These are phyloP conservation scores for Aspergillus sp. DNA, from an alignment of 2,329 filamentous ascomycete genomes.

Conservation along the genomic window DNA sequence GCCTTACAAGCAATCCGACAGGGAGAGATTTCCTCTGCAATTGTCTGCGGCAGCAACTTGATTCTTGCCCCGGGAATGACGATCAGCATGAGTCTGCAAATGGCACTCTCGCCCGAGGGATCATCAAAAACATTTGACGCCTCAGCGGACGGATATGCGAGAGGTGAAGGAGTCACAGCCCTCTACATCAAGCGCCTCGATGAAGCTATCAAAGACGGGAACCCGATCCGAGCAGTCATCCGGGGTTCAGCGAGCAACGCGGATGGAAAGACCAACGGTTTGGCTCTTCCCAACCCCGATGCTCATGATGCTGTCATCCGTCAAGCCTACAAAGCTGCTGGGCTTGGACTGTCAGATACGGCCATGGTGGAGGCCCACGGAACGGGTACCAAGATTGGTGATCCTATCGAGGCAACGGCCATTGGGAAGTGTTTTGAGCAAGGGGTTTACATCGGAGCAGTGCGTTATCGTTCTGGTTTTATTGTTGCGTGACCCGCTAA, in stretches of 20 bases:
- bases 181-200: slow-evolving; percentile 29
- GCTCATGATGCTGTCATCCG: slow-evolving; percentile 9
- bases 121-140: slow-evolving; percentile 25
- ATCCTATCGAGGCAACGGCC: slow-evolving; percentile 7
- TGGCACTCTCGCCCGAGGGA: slow-evolving; percentile 33
- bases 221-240: slow-evolving; percentile 32
- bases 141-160: slow-evolving; percentile 29
- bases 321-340: not conserved
- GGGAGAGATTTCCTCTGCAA: slow-evolving; percentile 15
- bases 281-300: not conserved
- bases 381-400: slow-evolving; percentile 11
- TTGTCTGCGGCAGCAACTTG: slow-evolving; percentile 36
- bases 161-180: slow-evolving; percentile 32
- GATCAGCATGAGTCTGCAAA: slow-evolving; percentile 28
- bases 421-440: slow-evolving; percentile 8
- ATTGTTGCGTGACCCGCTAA: not conserved
- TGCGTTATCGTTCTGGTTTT: not conserved
- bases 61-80: slow-evolving; percentile 29
- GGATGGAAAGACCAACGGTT: slow-evolving; percentile 19
- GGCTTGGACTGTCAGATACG: slow-evolving; percentile 2
- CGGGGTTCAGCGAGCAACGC: slow-evolving; percentile 19
- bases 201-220: slow-evolving; percentile 26
- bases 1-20: slow-evolving; percentile 23
- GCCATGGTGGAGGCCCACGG: slow-evolving; percentile 11
- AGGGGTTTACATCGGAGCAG: slow-evolving; percentile 10